Evolutionary conservation across 352 stramenopile species (phyloP), one percentile per base, ranked within the genome.

Genomic region (Pythium scleroteichum): DNA sequence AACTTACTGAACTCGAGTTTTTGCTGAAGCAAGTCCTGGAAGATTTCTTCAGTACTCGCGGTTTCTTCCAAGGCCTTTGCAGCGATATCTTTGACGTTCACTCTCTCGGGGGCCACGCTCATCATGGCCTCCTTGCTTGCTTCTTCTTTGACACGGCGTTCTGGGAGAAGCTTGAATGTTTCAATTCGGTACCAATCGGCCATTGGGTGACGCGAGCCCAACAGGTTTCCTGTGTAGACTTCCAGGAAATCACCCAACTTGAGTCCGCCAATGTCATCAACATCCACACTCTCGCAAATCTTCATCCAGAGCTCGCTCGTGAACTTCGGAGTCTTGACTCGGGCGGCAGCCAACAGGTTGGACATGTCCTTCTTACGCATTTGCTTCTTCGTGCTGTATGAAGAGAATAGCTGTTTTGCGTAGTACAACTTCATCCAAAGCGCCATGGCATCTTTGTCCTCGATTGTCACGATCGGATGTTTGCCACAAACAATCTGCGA

Each of bases 131-230:
- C 77, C 38, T 84, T 79, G 41, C 54, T 83, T 5, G 59, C 49
- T 22, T 79, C 69, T 13, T 66, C 53, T n/a, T 69, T 73, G 3
- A 29, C 58, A 2, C 64, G 75, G 7, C 65, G 62, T 27, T 83
- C 72, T 5, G 74, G 77, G 0, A 84, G 48, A 24, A 87, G 45
- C 41, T 76, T 82, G 62, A 84, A 87, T 1, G 77, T 83, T 42
- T 87, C 72, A 24, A 87, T 87, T 19, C 73, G 66, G 56, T 84
- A 81, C 64, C 71, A 87, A 39, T 84, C 77, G 0, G 64, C 74
- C 8, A 87, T 47, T 2, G 77, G 53, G 33, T 80, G 62, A 0
- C 77, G 74, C 32, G 70, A 65, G n/a, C 74, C 76, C 3, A 87
- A 56, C 1, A 77, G 35, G 19, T 69, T 55, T 16, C 68, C 62